Evolutionary conservation across 1,139 yeast species (phyloP).

Genomic region (Hanseniaspora sp.): DNA sequence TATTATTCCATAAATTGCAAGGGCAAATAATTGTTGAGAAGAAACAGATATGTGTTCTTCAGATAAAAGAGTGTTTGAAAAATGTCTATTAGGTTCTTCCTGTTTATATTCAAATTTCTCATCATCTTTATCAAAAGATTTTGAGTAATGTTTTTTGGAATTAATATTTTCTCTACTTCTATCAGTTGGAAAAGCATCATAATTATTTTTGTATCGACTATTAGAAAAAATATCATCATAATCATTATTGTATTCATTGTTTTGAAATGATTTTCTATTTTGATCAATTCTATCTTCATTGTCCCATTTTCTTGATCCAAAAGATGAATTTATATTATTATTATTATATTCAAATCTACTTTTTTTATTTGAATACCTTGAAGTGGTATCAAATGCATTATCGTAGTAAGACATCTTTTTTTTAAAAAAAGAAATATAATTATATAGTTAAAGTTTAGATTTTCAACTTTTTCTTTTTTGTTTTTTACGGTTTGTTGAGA

Average conservation of each 20-base stretch:
- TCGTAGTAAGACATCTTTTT: constrained; percentile 4
- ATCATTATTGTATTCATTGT: neutral
- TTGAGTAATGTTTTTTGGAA: neutral
- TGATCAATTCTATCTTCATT: neutral
- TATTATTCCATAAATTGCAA: constrained; percentile 55
- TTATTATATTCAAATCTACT: neutral
- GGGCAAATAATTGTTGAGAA: constrained; percentile 60
- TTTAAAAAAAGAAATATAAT: neutral
- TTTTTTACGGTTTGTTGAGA: too few species aligned
- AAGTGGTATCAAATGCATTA: constrained; percentile 11
- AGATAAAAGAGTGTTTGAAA: constrained; percentile 36
- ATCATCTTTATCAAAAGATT: neutral
- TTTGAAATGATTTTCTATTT: neutral
- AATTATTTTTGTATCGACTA: neutral
- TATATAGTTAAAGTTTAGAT: too few species aligned
- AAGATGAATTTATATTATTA: neutral
- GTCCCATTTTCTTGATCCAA: constrained; percentile 14
- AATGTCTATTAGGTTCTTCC: neutral
- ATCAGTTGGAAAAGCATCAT: neutral
- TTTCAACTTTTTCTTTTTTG: too few species aligned
- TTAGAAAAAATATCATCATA: neutral
- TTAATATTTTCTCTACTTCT: neutral
- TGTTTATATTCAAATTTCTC: neutral
- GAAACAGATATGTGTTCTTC: constrained; percentile 57
- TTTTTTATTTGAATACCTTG: constrained; percentile 2